These are phyloP conservation scores for Vaccinium corymbosum DNA, from an alignment of 148 eudicot genomes.

Conservation along the genomic window DNA sequence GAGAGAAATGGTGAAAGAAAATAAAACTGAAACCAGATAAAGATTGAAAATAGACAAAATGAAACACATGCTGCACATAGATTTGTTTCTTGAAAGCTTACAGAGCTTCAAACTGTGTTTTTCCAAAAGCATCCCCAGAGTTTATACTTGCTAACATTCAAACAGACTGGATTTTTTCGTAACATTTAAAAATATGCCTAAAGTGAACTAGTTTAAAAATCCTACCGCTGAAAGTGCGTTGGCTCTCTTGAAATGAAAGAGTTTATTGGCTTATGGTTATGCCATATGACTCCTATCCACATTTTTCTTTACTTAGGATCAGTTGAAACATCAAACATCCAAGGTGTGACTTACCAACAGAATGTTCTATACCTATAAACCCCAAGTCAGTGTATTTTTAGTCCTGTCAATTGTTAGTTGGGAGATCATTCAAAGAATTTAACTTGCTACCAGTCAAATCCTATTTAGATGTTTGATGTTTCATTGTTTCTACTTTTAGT, in stretches of 20 bases:
- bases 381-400: neutral
- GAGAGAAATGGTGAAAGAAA: constrained; percentile 8
- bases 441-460: neutral
- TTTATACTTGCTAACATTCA: neutral
- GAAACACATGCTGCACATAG: neutral
- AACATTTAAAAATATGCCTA: neutral
- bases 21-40: neutral
- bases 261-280: neutral
- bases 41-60: neutral
- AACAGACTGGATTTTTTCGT: neutral
- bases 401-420: neutral
- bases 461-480: neutral
- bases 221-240: neutral
- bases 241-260: neutral
- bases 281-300: neutral
- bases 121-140: neutral
- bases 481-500: neutral
- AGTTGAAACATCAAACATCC: neutral
- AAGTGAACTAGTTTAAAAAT: too few species aligned
- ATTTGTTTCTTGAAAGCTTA: constrained; percentile 6
- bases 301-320: neutral
- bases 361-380: neutral
- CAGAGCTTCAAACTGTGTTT: constrained; percentile 1
- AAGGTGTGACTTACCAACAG: neutral
- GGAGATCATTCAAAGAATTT: neutral